Evolutionary conservation across 352 stramenopile genomes (phyloP), one percentile per base, ranked within the genome.

Genomic region (Phytophthora europaea): DNA sequence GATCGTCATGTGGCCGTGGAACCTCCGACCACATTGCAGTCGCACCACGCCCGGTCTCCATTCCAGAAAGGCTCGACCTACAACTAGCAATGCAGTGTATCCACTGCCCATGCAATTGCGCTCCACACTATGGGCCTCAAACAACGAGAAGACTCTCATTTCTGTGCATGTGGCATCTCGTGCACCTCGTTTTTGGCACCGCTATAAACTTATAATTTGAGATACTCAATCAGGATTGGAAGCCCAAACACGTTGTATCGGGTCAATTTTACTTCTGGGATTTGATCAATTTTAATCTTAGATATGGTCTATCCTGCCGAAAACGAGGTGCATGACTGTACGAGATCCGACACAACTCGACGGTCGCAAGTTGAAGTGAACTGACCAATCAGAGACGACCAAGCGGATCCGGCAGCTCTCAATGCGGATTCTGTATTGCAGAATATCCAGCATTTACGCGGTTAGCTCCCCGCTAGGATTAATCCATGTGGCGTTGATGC

Each of bases 341-440:
- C 40, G 16, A 22, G 16, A n/a, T 50, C 26, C n/a, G 7, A 43
- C 22, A 61, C 61, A n/a, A 71, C 16, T 0, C 4, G 38, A 66
- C 68, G 50, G 61, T 26, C 6, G 4, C 22, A 75, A 75, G 72
- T 78, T 75, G 72, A 75, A 78, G 72, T 72, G 67, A 54, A 60
- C 23, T 2, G 12, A 10, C 65, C 71, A 74, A 78, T 73, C 59
- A 60, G 8, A 61, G 9, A 20, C 20, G 31, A 64, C 10, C 34
- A 51, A 64, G 26, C 28, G 59, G 62, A 74, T 61, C 38, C 8
- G 51, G 38, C 56, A 51, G 56, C 23, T 28, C 36, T 52, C 18
- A 16, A 62, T 38, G 16, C 16, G 6, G 18, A 22, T 12, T 7
- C 13, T 22, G 40, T 20, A 9, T 7, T 48, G 40, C 38, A 51